A percentile compares a stretch with the other conserved stretches of the same genome.
phyloP scores from a whole-genome alignment of 2,329 filamentous ascomycete genomes.

The Penicillium sp. region DNA sequence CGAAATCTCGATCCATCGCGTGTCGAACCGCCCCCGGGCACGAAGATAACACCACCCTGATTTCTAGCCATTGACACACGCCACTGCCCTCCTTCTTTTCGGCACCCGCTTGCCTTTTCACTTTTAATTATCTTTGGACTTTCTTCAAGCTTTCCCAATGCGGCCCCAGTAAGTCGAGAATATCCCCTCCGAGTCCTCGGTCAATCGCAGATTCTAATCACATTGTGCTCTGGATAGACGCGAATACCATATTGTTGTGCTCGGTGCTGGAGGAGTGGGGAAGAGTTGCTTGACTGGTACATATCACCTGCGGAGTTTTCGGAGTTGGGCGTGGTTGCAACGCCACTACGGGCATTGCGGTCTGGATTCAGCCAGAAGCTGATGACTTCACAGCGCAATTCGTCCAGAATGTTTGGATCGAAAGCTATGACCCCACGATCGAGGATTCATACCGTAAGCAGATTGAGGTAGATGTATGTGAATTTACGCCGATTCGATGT shows the following conservation, averaged over 20 bases:
- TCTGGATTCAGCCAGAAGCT: slow-evolving; percentile 6
- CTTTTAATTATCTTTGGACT: neutral
- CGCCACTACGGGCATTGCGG: neutral
- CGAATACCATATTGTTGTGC: slow-evolving; percentile 79
- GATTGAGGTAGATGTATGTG: slow-evolving; percentile 82
- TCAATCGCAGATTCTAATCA: slow-evolving; percentile 21
- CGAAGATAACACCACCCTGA: neutral
- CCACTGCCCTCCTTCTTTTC: neutral
- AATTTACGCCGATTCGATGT: neutral
- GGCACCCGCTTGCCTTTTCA: neutral
- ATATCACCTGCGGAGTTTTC: neutral
- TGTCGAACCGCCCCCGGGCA: neutral
- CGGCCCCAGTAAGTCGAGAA: slow-evolving; percentile 36
- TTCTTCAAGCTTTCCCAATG: slow-evolving; percentile 25
- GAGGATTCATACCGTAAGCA: slow-evolving; percentile 87
- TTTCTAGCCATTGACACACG: slow-evolving; percentile 5
- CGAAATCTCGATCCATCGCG: neutral
- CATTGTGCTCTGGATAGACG: slow-evolving; percentile 49
- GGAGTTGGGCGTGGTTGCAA: neutral
- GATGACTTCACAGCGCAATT: slow-evolving; percentile 67
- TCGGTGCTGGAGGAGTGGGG: slow-evolving; percentile 82
- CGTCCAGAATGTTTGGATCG: slow-evolving; percentile 91
- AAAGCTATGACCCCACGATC: slow-evolving; percentile 85
- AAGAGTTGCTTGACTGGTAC: slow-evolving; percentile 89
- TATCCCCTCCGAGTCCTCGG: neutral